Conservation (phyloP, 305 asterid species). For the Solanum hybrid region DNA sequence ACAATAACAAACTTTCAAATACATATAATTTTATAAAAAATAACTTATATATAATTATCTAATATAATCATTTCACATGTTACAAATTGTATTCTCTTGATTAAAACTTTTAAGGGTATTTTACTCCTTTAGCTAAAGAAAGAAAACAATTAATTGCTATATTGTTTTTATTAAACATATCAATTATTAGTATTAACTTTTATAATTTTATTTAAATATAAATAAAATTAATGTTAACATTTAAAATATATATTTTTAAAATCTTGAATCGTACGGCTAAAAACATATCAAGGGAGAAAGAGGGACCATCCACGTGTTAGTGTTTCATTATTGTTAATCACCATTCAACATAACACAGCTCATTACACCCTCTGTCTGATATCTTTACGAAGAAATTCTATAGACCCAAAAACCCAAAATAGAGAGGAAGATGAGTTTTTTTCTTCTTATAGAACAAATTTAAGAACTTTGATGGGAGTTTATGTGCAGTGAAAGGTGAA, state of each 20-base stretch:
- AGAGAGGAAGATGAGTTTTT: background rate
- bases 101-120: background rate
- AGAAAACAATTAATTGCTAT: background rate
- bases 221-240: no score
- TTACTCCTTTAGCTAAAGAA: background rate
- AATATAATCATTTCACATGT: no score
- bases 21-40: no score
- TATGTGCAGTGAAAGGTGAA: constrained; percentile 4
- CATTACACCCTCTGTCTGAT: background rate
- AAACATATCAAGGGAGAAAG: no score
- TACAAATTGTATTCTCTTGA: background rate
- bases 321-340: no score
- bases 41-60: background rate
- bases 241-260: no score
- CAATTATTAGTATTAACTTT: background rate
- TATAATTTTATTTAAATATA: no score
- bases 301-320: no score
- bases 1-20: no score
- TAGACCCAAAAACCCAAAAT: background rate
- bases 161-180: background rate
- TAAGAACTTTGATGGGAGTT: background rate
- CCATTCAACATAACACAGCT: no score
- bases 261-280: no score
- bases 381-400: background rate
- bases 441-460: background rate